Evolutionary conservation across 2,329 filamentous ascomycete species (phyloP).

Genomic region (Fusarium abutilonis): DNA sequence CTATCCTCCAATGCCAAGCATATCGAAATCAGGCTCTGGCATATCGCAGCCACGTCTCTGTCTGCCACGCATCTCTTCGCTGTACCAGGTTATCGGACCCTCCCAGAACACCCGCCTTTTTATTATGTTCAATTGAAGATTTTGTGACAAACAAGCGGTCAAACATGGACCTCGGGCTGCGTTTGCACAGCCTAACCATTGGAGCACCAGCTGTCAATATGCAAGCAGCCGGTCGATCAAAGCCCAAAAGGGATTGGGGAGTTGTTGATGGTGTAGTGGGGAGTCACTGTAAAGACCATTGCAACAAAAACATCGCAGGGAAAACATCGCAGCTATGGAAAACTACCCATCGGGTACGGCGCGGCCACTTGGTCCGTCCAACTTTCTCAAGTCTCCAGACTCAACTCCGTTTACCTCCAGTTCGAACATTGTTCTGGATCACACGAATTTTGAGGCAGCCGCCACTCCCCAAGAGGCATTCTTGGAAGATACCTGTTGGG

Average conservation of each 20-base stretch:
- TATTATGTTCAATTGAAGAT: neutral
- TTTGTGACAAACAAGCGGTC: slow-evolving; percentile 10
- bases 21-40: slow-evolving; percentile 3
- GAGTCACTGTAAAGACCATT: neutral
- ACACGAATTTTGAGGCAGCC: no score
- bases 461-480: no score
- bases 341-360: neutral
- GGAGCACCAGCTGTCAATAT: slow-evolving; percentile 1
- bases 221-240: slow-evolving; percentile 8
- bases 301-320: neutral
- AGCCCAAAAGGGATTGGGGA: slow-evolving; percentile 9
- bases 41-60: neutral
- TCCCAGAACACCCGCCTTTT: neutral
- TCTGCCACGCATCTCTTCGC: neutral
- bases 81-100: neutral
- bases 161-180: neutral
- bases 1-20: neutral
- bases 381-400: neutral
- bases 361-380: neutral
- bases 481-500: no score
- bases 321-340: neutral
- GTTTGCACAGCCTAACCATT: slow-evolving; percentile 3
- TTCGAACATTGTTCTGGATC: neutral
- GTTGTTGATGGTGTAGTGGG: neutral
- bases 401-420: neutral